Percentiles rank a stretch among this genome's conserved stretches.
These are phyloP conservation scores for Fusarium fracticaudum DNA, from an alignment of 2,329 filamentous ascomycete species.

Conservation along the genomic window DNA sequence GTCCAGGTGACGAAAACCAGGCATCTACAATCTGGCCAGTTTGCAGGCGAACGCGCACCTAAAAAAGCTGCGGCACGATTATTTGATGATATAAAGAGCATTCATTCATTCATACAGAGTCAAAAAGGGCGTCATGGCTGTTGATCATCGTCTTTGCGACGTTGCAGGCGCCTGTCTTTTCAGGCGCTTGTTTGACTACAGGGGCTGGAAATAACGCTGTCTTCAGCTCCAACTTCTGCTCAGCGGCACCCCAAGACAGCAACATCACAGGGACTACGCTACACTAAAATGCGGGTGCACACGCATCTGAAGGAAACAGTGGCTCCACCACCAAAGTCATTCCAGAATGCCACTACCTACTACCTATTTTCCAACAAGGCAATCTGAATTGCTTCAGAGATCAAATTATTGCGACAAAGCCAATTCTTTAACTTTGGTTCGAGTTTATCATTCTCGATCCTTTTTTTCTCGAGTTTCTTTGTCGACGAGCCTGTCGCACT, in stretches of 20 bases:
- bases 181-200: conserved; percentile 31
- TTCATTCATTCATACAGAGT: conserved; percentile 7
- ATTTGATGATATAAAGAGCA: conserved; percentile 41
- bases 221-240: conserved; percentile 4
- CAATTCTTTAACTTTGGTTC: conserved; percentile 32
- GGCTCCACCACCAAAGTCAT: conserved; percentile 36
- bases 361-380: conserved; percentile 21
- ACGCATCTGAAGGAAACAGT: conserved; percentile 35
- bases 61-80: conserved; percentile 39
- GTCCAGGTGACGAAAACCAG: conserved; percentile 35
- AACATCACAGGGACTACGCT: conserved; percentile 37
- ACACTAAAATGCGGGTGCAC: conserved; percentile 35
- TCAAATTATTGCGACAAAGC: conserved; percentile 26
- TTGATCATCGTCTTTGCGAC: conserved; percentile 33
- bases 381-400: conserved; percentile 26
- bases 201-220: conserved; percentile 35
- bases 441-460: conserved; percentile 8
- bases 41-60: conserved; percentile 35
- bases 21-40: conserved; percentile 36
- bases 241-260: conserved; percentile 29
- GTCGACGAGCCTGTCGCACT: conserved; percentile 22
- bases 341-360: conserved; percentile 28
- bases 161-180: conserved; percentile 26
- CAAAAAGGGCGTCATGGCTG: conserved; percentile 29
- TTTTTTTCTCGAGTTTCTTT: conserved; percentile 19